Evolutionary conservation across 192 early-diverging fungal genomes (phyloP).

Genomic region (Powellomyces hirtus): DNA sequence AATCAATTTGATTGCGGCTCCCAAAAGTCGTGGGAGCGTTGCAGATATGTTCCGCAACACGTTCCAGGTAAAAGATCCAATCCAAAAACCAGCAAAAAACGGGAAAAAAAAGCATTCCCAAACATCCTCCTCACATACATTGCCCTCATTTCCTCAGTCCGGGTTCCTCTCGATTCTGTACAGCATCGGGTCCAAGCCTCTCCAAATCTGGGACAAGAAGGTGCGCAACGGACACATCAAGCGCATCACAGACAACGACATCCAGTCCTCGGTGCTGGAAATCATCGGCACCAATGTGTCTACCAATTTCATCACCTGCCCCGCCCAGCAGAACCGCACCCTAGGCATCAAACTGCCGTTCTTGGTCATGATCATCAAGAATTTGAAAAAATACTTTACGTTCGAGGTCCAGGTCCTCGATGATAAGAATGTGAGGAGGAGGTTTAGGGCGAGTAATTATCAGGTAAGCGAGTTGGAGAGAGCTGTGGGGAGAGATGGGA

Average conservation of each 20-base stretch:
- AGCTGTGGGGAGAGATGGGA: too few relatives aligned
- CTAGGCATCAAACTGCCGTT: slow-evolving; percentile 91
- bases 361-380: slow-evolving; percentile 85
- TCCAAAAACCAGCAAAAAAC: slow-evolving; percentile 9
- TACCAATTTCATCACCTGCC: slow-evolving; percentile 87
- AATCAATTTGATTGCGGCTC: too few relatives aligned
- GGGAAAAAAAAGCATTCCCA: background rate
- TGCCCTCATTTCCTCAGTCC: slow-evolving; percentile 48
- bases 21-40: too few relatives aligned
- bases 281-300: slow-evolving; percentile 75
- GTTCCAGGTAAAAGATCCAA: too few relatives aligned
- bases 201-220: slow-evolving; percentile 74
- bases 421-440: slow-evolving; percentile 73
- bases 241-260: slow-evolving; percentile 75
- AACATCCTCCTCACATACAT: background rate
- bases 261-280: slow-evolving; percentile 79
- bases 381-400: slow-evolving; percentile 84
- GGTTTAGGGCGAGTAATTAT: slow-evolving; percentile 88
- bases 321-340: slow-evolving; percentile 65
- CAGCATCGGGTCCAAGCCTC: slow-evolving; percentile 73
- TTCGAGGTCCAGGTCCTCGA: slow-evolving; percentile 90
- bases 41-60: slow-evolving; percentile 86
- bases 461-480: slow-evolving; percentile 54
- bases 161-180: slow-evolving; percentile 89
- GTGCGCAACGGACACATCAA: slow-evolving; percentile 70